These are phyloP conservation scores for Spizellomyces punctatus DNA, from an alignment of 192 early-diverging fungal genomes.

Conservation along the genomic window DNA sequence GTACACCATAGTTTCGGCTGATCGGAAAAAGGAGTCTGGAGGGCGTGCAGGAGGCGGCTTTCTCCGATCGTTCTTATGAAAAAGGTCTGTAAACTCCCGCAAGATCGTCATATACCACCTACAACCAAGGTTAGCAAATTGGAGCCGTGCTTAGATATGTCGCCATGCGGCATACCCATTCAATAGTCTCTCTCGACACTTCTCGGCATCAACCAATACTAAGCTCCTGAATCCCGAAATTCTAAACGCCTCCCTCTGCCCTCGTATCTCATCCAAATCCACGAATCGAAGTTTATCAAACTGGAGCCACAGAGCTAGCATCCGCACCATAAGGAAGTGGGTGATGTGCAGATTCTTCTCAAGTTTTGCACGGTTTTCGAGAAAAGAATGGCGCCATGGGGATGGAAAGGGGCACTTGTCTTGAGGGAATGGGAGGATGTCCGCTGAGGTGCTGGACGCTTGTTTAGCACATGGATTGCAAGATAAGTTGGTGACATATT, in stretches of 20 bases:
- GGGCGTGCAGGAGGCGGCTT: slow-evolving; percentile 15
- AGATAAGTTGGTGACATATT: neutral
- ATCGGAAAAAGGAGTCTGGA: slow-evolving; percentile 39
- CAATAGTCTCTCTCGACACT: slow-evolving; percentile 51
- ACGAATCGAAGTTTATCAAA: slow-evolving; percentile 48
- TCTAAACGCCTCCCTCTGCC: slow-evolving; percentile 49
- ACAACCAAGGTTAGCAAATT: neutral
- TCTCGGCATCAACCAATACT: slow-evolving; percentile 61
- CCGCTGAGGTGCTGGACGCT: slow-evolving; percentile 1
- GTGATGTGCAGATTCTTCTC: slow-evolving; percentile 48
- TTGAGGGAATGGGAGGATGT: slow-evolving; percentile 38
- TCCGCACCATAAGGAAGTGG: slow-evolving; percentile 43
- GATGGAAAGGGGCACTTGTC: slow-evolving; percentile 53
- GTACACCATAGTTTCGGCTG: slow-evolving; percentile 42
- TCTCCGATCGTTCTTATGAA: slow-evolving; percentile 31
- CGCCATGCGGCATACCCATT: slow-evolving; percentile 45
- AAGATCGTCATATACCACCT: slow-evolving; percentile 51
- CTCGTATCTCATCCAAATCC: slow-evolving; percentile 46
- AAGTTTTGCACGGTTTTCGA: slow-evolving; percentile 48
- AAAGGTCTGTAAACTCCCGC: slow-evolving; percentile 42
- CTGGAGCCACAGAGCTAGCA: slow-evolving; percentile 47
- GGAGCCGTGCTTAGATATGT: neutral
- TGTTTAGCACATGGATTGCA: neutral
- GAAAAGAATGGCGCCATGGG: slow-evolving; percentile 47
- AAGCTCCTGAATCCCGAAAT: slow-evolving; percentile 52